These are phyloP conservation scores for Apophysomyces elegans DNA, from an alignment of 371 early-diverging fungal genomes.

Conservation along the genomic window DNA sequence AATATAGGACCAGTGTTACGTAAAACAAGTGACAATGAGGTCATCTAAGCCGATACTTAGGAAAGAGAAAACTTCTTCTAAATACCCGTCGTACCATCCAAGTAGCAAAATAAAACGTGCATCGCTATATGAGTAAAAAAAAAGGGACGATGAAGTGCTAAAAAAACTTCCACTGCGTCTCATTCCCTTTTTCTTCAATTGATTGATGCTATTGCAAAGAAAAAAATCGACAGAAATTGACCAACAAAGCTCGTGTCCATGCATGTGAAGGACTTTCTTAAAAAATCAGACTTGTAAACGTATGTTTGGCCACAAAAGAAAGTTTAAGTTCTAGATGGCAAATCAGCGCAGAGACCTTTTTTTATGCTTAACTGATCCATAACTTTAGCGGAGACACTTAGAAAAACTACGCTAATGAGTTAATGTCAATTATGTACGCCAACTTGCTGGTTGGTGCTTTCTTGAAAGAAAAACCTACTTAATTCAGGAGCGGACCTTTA, in stretches of 20 bases:
- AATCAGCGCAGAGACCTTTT: too few relatives aligned
- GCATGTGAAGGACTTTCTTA: neutral
- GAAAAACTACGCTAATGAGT: too few relatives aligned
- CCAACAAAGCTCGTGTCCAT: too few relatives aligned
- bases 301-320: neutral
- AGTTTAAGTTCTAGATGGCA: neutral
- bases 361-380: too few relatives aligned
- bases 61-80: too few relatives aligned
- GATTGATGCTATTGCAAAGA: neutral
- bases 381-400: too few relatives aligned
- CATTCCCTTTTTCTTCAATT: neutral
- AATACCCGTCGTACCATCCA: neutral
- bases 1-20: neutral
- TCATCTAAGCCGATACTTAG: too few relatives aligned
- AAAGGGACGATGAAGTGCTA: neutral
- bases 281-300: neutral
- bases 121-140: neutral
- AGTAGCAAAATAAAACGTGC: neutral
- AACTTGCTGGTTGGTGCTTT: too few relatives aligned
- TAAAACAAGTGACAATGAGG: constrained; percentile 1
- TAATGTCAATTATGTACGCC: too few relatives aligned
- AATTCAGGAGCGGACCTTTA: too few relatives aligned
- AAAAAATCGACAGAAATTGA: neutral
- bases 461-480: too few relatives aligned
- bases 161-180: too few relatives aligned